A percentile compares a stretch with the other conserved stretches of the same genome.
These are phyloP conservation scores for Thuja plicata DNA, from an alignment of 83 land plant genomes.

Conservation along the genomic window DNA sequence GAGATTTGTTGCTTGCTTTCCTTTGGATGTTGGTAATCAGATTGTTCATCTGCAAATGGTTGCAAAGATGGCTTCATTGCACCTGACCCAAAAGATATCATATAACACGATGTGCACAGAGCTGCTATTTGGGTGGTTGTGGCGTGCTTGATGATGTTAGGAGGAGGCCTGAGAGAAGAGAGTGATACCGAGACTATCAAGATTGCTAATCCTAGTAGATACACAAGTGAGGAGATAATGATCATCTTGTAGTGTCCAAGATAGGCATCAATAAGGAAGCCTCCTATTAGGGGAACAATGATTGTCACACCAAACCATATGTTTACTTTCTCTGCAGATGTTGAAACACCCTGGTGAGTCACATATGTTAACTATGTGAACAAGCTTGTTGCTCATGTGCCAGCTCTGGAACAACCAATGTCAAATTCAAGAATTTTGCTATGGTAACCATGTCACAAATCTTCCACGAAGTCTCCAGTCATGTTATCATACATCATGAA, in stretches of 20 bases:
- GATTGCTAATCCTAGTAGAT: slow-evolving; percentile 16
- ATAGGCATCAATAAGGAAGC: neutral
- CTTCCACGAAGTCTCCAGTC: slow-evolving; percentile 29
- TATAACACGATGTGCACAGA: slow-evolving; percentile 19
- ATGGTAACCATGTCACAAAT: slow-evolving; percentile 91
- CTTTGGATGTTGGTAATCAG: slow-evolving; percentile 29
- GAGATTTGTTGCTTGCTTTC: slow-evolving; percentile 23
- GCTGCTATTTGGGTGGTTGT: neutral
- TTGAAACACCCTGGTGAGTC: neutral
- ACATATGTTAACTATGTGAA: neutral
- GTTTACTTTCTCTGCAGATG: neutral
- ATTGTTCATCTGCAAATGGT: slow-evolving; percentile 43
- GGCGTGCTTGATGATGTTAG: slow-evolving; percentile 1
- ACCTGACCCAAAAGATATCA: slow-evolving; percentile 33
- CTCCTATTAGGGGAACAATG: neutral
- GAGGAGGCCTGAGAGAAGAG: slow-evolving; percentile 23
- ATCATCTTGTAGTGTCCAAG: neutral
- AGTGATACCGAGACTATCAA: slow-evolving; percentile 24
- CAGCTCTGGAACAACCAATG: too few species aligned
- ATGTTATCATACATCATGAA: neutral
- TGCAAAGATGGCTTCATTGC: slow-evolving; percentile 29
- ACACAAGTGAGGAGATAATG: neutral
- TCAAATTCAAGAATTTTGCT: too few species aligned
- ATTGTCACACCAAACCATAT: neutral
- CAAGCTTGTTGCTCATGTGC: neutral